These are phyloP conservation scores for Sphaerulina musiva DNA, from an alignment of 2,329 filamentous ascomycete genomes.

Conservation along the genomic window DNA sequence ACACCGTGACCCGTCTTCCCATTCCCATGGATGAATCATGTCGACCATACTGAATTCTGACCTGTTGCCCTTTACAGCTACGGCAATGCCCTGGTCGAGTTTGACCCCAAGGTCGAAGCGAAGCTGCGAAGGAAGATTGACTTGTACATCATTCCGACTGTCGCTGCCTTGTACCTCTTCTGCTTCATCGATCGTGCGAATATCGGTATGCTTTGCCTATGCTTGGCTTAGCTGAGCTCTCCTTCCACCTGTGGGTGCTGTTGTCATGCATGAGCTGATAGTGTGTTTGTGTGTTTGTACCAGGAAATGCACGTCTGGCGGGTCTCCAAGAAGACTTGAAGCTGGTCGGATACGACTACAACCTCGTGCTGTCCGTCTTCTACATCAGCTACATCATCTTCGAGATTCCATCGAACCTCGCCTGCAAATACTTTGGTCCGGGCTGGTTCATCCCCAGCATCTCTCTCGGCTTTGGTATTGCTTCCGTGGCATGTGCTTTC, in stretches of 20 bases:
- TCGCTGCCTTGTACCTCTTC: slow-evolving; percentile 61
- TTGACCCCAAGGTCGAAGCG: slow-evolving; percentile 53
- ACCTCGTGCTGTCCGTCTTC: slow-evolving; percentile 60
- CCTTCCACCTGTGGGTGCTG: too few relatives aligned
- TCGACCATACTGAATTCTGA: neutral
- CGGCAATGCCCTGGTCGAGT: slow-evolving; percentile 46
- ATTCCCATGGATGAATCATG: neutral
- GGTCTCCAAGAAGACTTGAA: slow-evolving; percentile 53
- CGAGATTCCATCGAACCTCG: slow-evolving; percentile 62
- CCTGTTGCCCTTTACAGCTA: slow-evolving; percentile 33
- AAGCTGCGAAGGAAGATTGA: slow-evolving; percentile 60
- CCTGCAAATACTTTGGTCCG: slow-evolving; percentile 64
- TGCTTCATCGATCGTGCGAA: slow-evolving; percentile 72
- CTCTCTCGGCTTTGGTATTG: slow-evolving; percentile 55
- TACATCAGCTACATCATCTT: slow-evolving; percentile 69
- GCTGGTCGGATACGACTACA: slow-evolving; percentile 56
- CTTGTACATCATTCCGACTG: slow-evolving; percentile 58
- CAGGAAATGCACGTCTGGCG: slow-evolving; percentile 64
- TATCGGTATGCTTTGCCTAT: slow-evolving; percentile 47
- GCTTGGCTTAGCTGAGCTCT: neutral
- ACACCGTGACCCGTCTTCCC: too few relatives aligned
- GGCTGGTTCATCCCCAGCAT: slow-evolving; percentile 63
- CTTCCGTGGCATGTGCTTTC: slow-evolving; percentile 60
- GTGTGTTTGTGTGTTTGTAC: neutral
- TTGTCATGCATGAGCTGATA: neutral